Conservation (phyloP, 495 filamentous ascomycete genomes). For the Pseudevernia furfuracea region DNA sequence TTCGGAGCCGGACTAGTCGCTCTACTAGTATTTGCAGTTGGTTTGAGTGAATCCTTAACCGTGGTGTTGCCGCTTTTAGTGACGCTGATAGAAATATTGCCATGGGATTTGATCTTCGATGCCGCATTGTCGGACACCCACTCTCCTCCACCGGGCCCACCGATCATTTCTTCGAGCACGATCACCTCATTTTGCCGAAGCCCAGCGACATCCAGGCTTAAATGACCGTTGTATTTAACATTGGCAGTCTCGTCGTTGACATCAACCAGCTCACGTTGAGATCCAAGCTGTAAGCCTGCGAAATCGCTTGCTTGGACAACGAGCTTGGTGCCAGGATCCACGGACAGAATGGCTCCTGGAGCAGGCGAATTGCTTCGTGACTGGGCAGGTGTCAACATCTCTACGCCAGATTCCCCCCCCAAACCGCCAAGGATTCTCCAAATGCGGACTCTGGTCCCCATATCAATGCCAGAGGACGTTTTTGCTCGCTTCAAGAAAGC, state of each 20-base stretch:
- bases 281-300: conserved; percentile 53
- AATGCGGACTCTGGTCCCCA: conserved; percentile 64
- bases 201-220: conserved; percentile 54
- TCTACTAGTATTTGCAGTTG: conserved; percentile 43
- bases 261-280: conserved; percentile 62
- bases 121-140: conserved; percentile 53
- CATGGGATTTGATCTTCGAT: conserved; percentile 28
- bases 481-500: conserved; percentile 71
- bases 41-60: conserved; percentile 33
- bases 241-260: conserved; percentile 66
- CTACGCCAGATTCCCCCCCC: conserved; percentile 33
- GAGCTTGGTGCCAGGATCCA: conserved; percentile 55
- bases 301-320: conserved; percentile 69
- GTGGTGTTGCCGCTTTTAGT: conserved; percentile 33
- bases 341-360: conserved; percentile 33
- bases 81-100: conserved; percentile 34
- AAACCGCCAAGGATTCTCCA: conserved; percentile 60
- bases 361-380: conserved; percentile 50
- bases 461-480: conserved; percentile 50
- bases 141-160: conserved; percentile 45
- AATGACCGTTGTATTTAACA: conserved; percentile 66
- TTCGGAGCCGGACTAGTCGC: conserved; percentile 56
- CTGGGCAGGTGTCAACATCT: conserved; percentile 50
- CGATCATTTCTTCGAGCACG: conserved; percentile 69
- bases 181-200: conserved; percentile 61